phyloP scores from a whole-genome alignment of 2,329 filamentous ascomycete species.

The Incumbomyces lentus region DNA sequence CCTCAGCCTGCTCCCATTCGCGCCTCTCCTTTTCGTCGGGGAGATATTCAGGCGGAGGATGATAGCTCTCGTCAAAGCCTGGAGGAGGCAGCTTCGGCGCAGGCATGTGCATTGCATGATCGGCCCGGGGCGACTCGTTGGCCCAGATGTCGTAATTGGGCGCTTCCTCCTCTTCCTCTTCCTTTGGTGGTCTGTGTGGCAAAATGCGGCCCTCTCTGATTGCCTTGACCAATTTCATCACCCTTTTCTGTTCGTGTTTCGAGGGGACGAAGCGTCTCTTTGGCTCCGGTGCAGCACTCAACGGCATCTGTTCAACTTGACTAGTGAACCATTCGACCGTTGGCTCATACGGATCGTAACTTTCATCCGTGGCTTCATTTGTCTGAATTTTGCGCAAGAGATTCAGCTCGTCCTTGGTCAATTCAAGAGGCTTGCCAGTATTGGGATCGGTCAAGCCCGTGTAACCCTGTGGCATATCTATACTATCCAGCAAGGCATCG shows the following conservation, averaged over 20 bases:
- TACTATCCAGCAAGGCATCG: conserved; percentile 88
- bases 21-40: conserved; percentile 75
- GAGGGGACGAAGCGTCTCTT: conserved; percentile 93
- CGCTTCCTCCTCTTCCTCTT: conserved; percentile 60
- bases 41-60: conserved; percentile 88
- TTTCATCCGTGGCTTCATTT: conserved; percentile 77
- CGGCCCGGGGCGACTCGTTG: conserved; percentile 70
- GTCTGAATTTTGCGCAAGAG: conserved; percentile 79
- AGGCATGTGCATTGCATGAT: conserved; percentile 87
- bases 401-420: conserved; percentile 80
- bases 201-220: conserved; percentile 90
- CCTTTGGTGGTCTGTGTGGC: conserved; percentile 70
- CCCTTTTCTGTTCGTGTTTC: conserved; percentile 89
- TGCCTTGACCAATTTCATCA: conserved; percentile 94
- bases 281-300: conserved; percentile 88
- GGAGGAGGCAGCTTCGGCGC: conserved; percentile 89
- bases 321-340: conserved; percentile 91
- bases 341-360: conserved; percentile 88
- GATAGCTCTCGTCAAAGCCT: conserved; percentile 91
- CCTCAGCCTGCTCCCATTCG: conserved; percentile 74
- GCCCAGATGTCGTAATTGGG: conserved; percentile 88
- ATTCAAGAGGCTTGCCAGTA: conserved; percentile 82
- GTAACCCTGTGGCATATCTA: conserved; percentile 94
- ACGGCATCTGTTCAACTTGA: conserved; percentile 82
- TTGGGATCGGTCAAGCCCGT: conserved; percentile 88